A percentile compares a stretch with the other conserved stretches of the same genome.
Conservation (phyloP, 768 basidiomycete genomes). For the Boletus speciosus region DNA sequence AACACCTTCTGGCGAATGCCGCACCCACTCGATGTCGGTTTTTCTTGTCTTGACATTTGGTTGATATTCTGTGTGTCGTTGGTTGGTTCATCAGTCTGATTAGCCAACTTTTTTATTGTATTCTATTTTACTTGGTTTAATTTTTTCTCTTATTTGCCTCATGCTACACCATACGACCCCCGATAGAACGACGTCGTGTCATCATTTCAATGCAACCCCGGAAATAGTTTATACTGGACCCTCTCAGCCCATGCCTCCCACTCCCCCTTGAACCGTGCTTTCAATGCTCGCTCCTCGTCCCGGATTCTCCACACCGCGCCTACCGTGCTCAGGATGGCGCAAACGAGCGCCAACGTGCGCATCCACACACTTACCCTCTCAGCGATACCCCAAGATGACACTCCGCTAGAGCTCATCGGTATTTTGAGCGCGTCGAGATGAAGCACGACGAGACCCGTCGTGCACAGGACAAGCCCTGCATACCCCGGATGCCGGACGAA, state of each 20-base stretch:
- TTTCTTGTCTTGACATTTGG: background rate
- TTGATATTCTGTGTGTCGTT: background rate
- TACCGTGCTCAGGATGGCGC: slow-evolving; percentile 1
- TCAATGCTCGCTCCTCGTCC: slow-evolving; percentile 13
- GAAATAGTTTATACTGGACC: slow-evolving; percentile 49
- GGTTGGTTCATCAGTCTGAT: slow-evolving; percentile 3
- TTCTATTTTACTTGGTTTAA: background rate
- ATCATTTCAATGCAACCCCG: slow-evolving; percentile 39
- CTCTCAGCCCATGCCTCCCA: slow-evolving; percentile 37
- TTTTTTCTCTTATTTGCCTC: background rate
- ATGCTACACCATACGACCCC: background rate
- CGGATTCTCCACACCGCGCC: slow-evolving; percentile 9
- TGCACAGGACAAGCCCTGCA: slow-evolving; percentile 31
- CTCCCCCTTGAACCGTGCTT: slow-evolving; percentile 13
- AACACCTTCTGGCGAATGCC: background rate
- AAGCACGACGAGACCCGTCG: slow-evolving; percentile 10
- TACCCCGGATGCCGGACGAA: slow-evolving; percentile 31
- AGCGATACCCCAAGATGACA: background rate
- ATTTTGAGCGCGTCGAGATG: slow-evolving; percentile 6
- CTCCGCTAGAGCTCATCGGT: background rate
- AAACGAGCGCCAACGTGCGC: slow-evolving; percentile 9
- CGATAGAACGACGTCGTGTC: background rate
- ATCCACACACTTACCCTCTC: slow-evolving; percentile 29
- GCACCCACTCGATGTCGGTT: background rate
- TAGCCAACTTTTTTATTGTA: background rate